Evolutionary conservation across 768 basidiomycete species (phyloP).

Genomic region (Lactarius hatsudake): DNA sequence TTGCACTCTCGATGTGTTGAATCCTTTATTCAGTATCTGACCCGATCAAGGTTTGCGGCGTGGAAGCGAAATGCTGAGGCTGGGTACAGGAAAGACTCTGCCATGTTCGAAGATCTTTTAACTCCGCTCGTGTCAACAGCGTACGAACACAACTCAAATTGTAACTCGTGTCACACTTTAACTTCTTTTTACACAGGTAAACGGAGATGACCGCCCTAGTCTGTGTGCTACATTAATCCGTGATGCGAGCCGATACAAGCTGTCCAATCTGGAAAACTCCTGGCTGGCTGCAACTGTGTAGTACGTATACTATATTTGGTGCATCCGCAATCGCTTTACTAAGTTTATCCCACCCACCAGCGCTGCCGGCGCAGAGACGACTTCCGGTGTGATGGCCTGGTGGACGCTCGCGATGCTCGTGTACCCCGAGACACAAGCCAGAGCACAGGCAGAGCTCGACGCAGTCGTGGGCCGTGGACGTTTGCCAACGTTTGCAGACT

Average conservation of each 20-base stretch:
- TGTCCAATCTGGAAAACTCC: slow-evolving; percentile 21
- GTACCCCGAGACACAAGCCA: slow-evolving; percentile 24
- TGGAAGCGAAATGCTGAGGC: slow-evolving; percentile 22
- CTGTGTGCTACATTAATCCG: slow-evolving; percentile 19
- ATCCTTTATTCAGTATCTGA: not conserved
- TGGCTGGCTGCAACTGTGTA: slow-evolving; percentile 30
- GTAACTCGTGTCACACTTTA: not conserved
- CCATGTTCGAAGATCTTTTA: slow-evolving; percentile 21
- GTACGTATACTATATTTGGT: slow-evolving; percentile 20
- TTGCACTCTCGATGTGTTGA: not conserved
- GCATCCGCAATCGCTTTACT: not conserved
- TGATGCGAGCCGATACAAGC: slow-evolving; percentile 14
- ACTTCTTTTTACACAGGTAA: not conserved
- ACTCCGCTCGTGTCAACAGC: slow-evolving; percentile 7
- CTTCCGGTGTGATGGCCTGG: slow-evolving; percentile 27
- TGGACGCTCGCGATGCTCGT: slow-evolving; percentile 25
- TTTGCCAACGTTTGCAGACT: slow-evolving; percentile 24
- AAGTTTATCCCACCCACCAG: not conserved
- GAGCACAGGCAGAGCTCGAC: slow-evolving; percentile 26
- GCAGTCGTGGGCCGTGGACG: slow-evolving; percentile 25
- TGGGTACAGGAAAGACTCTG: slow-evolving; percentile 22
- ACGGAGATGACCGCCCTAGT: slow-evolving; percentile 23
- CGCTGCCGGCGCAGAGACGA: slow-evolving; percentile 26
- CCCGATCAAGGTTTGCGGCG: slow-evolving; percentile 17
- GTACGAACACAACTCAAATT: slow-evolving; percentile 3